Base-by-base conservation (phyloP, 257 asterid species). In the Solanum virginianum region DNA sequence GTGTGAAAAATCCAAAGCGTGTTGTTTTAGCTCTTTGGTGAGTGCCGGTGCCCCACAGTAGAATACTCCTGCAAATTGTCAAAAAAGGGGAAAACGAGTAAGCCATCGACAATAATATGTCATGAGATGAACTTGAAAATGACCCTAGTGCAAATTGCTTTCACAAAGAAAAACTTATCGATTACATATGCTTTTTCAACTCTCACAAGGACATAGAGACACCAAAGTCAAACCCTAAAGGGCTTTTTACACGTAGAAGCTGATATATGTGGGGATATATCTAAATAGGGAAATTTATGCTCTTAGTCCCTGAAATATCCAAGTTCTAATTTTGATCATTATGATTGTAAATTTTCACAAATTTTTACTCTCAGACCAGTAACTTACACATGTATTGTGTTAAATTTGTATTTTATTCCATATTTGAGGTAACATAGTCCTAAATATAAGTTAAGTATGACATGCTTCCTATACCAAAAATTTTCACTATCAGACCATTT, bases 31-130 rank as follows among this genome's bases (percentile, higher is more conserved):
- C 56, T 93, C 96, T 26, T 90, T 89, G 85, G 93, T 92, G 1
- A 91, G 98, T 88, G 95, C 91, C 56, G 99, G 97, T 63, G 97
- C 97, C 87, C 99, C 99, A 89, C 99, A 95, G 80, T 95, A 95
- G 87, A 95, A 95, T 77, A 95, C 99, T 55, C 99, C 99, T 94
- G 97, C 88, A 88, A 71, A 47, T 60, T 11, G 75, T 63, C 79
- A 82, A 79, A 53, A 77, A 5, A 20, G 62, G 62, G 17, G 6
- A 79, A 79, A 53, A 79, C 83, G 66, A 53, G 83, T 79, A 15
- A 53, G 49, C 29, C 65, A 10, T 51, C 83, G 10, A 75, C 43
- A 49, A 14, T 75, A 22, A 22, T 16, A 8, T 75, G 81, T 16
- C 57, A n/a, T 51, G 62, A 51, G n/a, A 51, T 20, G 10, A 56